Percentiles rank a stretch among this genome's conserved stretches.
These are phyloP conservation scores for Kalmusia sp. DNA, from an alignment of 2,329 filamentous ascomycete genomes.

Conservation along the genomic window DNA sequence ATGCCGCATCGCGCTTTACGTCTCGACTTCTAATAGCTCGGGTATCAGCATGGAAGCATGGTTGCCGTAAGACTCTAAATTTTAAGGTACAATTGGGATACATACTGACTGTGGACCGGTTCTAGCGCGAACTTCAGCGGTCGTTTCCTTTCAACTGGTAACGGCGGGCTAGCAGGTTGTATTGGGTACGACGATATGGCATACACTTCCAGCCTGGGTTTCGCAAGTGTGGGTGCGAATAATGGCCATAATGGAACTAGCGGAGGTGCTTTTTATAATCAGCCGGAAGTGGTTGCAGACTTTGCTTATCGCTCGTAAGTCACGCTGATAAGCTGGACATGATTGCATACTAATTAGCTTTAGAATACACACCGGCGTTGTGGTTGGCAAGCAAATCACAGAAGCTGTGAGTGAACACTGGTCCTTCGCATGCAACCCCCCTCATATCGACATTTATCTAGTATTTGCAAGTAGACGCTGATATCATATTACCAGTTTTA, in stretches of 20 bases:
- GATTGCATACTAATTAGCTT: not conserved
- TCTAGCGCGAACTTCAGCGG: constrained; percentile 41
- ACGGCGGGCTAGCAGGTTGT: constrained; percentile 52
- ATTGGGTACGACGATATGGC: constrained; percentile 48
- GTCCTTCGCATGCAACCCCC: too few relatives aligned
- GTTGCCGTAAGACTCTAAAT: constrained; percentile 48
- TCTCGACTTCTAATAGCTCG: constrained; percentile 48
- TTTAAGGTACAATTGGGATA: constrained; percentile 31
- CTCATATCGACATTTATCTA: too few relatives aligned
- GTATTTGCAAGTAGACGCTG: constrained; percentile 13
- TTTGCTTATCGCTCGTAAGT: constrained; percentile 53
- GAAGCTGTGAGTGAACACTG: constrained; percentile 14
- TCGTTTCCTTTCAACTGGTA: constrained; percentile 44
- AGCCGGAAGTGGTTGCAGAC: constrained; percentile 53
- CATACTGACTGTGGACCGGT: not conserved
- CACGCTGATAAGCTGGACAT: not conserved
- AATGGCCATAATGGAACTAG: constrained; percentile 54
- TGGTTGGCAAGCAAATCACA: constrained; percentile 47
- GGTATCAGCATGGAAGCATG: constrained; percentile 55
- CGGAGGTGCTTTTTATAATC: constrained; percentile 53
- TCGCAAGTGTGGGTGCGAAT: constrained; percentile 50
- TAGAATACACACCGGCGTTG: constrained; percentile 22
- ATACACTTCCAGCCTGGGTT: constrained; percentile 48
- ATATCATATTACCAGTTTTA: constrained; percentile 38
- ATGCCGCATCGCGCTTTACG: constrained; percentile 50